Percentiles rank a stretch among this genome's conserved stretches.
These are phyloP conservation scores for Paradendryphiella salina DNA, from an alignment of 2,329 filamentous ascomycete genomes.

Conservation along the genomic window DNA sequence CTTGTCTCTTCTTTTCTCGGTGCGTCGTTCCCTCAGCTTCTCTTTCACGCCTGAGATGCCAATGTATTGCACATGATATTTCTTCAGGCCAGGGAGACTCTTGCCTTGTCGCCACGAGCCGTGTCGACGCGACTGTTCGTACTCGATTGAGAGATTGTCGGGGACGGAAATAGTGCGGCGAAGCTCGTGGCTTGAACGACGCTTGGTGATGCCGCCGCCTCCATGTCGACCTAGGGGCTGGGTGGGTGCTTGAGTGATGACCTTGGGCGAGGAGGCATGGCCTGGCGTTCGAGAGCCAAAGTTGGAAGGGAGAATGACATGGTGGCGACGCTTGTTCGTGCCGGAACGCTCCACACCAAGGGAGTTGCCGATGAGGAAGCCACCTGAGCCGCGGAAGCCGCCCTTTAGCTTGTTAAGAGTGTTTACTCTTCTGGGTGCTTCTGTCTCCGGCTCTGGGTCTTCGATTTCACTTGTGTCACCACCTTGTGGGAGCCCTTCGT, in stretches of 20 bases:
- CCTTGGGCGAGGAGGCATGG: slow-evolving; percentile 25
- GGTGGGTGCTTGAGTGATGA: slow-evolving; percentile 35
- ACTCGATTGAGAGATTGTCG: slow-evolving; percentile 17
- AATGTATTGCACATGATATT: slow-evolving; percentile 56
- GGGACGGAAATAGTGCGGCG: slow-evolving; percentile 24
- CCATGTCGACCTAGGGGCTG: slow-evolving; percentile 20
- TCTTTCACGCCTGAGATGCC: slow-evolving; percentile 56
- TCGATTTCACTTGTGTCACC: slow-evolving; percentile 53
- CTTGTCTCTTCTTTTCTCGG: slow-evolving; percentile 57
- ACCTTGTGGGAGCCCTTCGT: slow-evolving; percentile 48
- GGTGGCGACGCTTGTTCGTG: slow-evolving; percentile 38
- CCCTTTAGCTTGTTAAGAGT: slow-evolving; percentile 39
- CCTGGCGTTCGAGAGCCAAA: slow-evolving; percentile 18
- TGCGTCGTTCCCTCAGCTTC: slow-evolving; percentile 52
- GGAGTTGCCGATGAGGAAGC: slow-evolving; percentile 59
- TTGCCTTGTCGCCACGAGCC: slow-evolving; percentile 38
- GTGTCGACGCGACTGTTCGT: slow-evolving; percentile 13
- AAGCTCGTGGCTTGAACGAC: slow-evolving; percentile 10
- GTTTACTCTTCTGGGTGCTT: slow-evolving; percentile 25
- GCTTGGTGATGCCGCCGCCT: slow-evolving; percentile 34
- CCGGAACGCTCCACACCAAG: slow-evolving; percentile 57
- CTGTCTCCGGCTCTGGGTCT: slow-evolving; percentile 20
- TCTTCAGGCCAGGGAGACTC: slow-evolving; percentile 48
- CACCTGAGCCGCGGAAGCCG: slow-evolving; percentile 49
- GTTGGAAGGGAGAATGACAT: slow-evolving; percentile 30